Evolutionary conservation across 768 basidiomycete species (phyloP).

Genomic region (Rhizopogon sp.): DNA sequence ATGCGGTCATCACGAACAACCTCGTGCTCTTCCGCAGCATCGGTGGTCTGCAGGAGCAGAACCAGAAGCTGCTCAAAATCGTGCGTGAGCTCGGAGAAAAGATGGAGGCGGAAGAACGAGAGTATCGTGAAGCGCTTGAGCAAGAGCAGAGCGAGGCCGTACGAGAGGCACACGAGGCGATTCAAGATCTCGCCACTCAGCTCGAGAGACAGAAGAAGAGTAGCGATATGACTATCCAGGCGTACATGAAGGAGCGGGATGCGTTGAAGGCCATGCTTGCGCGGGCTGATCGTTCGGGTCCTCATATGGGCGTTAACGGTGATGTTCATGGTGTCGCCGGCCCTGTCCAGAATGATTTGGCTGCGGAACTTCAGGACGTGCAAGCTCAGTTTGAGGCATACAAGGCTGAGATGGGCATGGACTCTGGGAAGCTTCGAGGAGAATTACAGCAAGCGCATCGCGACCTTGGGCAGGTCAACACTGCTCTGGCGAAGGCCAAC

Average conservation of each 20-base stretch:
- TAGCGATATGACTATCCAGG: constrained; percentile 66
- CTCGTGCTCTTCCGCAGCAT: constrained; percentile 85
- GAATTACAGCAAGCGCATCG: constrained; percentile 61
- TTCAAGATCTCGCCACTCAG: constrained; percentile 71
- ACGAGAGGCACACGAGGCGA: constrained; percentile 83
- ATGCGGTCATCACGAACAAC: constrained; percentile 81
- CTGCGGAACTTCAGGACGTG: constrained; percentile 62
- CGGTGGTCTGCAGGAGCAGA: constrained; percentile 81
- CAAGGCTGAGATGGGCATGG: constrained; percentile 74
- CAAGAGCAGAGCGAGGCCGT: constrained; percentile 76
- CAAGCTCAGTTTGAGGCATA: constrained; percentile 81
- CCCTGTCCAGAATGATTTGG: constrained; percentile 33
- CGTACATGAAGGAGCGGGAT: constrained; percentile 85
- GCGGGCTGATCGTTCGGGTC: constrained; percentile 35
- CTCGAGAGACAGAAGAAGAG: constrained; percentile 74
- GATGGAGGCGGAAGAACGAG: constrained; percentile 82
- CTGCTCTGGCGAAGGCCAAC: constrained; percentile 75
- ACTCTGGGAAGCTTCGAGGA: constrained; percentile 67
- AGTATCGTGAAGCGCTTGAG: constrained; percentile 65
- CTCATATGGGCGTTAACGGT: constrained; percentile 23
- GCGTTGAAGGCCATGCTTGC: constrained; percentile 72
- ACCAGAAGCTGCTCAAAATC: constrained; percentile 82
- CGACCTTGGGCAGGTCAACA: constrained; percentile 59
- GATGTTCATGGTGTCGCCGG: constrained; percentile 23
- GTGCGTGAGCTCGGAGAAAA: constrained; percentile 77